Evolutionary conservation across 495 filamentous ascomycete genomes (phyloP).

Genomic region (Xylaria cubensis): DNA sequence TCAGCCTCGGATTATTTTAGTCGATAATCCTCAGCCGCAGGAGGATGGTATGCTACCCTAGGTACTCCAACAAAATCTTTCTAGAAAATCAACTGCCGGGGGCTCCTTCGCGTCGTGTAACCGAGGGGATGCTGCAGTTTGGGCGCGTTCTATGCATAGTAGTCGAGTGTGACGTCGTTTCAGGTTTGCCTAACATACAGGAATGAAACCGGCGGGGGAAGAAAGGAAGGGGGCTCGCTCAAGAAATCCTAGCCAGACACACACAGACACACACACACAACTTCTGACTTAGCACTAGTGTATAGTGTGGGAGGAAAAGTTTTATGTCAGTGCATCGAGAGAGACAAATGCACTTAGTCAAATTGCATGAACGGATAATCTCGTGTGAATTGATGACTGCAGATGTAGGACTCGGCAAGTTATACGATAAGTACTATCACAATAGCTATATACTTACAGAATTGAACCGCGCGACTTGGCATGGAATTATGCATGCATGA

Average conservation of each 20-base stretch:
- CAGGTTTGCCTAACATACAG: constrained; percentile 25
- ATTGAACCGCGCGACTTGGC: constrained; percentile 5
- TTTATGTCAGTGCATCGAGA: background rate
- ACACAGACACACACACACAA: background rate
- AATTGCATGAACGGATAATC: constrained; percentile 23
- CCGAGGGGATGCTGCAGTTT: constrained; percentile 18
- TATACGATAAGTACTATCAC: constrained; percentile 11
- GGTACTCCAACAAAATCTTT: constrained; percentile 5
- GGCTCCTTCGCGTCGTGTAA: constrained; percentile 15
- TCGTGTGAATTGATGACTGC: constrained; percentile 24
- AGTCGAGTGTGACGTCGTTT: constrained; percentile 25
- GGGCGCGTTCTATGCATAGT: constrained; percentile 19
- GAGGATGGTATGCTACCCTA: background rate
- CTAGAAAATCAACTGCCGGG: constrained; percentile 20
- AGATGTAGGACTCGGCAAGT: constrained; percentile 24
- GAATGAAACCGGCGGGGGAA: constrained; percentile 21
- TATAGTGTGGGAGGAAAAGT: background rate
- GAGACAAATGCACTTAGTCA: constrained; percentile 3
- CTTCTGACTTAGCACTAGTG: background rate
- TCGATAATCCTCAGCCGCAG: constrained; percentile 17
- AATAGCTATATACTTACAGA: background rate
- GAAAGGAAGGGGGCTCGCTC: constrained; percentile 5
- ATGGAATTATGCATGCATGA: constrained; percentile 23
- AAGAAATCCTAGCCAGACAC: background rate
- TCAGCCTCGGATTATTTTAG: constrained; percentile 21